Evolutionary conservation across 352 stramenopile species (phyloP).

Genomic region (Pythium dissotocum): DNA sequence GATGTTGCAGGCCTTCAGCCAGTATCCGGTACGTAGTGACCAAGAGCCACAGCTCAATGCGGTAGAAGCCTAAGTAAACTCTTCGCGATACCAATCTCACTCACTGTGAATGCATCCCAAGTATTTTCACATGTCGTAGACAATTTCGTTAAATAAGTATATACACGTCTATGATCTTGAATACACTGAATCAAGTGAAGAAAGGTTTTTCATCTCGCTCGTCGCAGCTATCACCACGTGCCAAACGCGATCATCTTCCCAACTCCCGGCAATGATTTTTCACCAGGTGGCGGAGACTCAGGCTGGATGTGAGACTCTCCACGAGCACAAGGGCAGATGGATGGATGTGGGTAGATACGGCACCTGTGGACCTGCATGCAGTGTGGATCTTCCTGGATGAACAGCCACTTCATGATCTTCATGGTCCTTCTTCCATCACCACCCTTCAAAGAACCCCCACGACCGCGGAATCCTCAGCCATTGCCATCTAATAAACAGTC

Average conservation of each 20-base stretch:
- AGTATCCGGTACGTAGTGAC: no score
- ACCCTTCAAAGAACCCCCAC: background rate
- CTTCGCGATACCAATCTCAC: no score
- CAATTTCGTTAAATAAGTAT: background rate
- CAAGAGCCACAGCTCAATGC: no score
- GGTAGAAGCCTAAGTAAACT: no score
- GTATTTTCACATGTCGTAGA: background rate
- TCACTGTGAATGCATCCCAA: no score
- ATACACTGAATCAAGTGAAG: background rate
- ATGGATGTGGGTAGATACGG: background rate
- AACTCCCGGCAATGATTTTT: no score
- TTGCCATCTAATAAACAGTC: background rate
- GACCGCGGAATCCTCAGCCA: background rate
- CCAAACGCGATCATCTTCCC: no score
- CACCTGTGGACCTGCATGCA: background rate
- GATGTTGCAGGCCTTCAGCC: no score
- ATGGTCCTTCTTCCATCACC: background rate
- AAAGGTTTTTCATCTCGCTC: constrained; percentile 39
- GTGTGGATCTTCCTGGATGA: background rate
- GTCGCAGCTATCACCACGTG: constrained; percentile 94
- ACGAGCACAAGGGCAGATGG: background rate
- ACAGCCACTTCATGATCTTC: background rate
- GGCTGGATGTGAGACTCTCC: background rate
- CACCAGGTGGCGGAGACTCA: no score
- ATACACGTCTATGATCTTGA: background rate